Evolutionary conservation across 176 grass and related monocot species (phyloP).

Genomic region (Metroxylon sagu): DNA sequence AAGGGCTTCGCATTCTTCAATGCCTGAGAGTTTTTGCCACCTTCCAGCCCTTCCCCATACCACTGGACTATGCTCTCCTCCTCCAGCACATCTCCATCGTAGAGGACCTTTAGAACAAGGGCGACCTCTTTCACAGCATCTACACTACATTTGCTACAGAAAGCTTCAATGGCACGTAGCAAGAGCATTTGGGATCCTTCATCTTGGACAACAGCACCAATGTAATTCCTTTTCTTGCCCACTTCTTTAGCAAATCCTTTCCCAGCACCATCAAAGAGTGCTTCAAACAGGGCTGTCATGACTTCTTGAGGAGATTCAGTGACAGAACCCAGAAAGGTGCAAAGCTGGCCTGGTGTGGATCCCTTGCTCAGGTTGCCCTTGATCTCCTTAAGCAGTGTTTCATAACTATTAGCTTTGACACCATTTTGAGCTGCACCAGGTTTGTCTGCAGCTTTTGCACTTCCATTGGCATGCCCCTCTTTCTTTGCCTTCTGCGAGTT

Average conservation of each 20-base stretch:
- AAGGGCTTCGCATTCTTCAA: constrained; percentile 53
- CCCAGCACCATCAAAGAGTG: constrained; percentile 45
- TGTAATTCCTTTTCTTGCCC: constrained; percentile 49
- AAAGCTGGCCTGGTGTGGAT: constrained; percentile 35
- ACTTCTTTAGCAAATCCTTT: constrained; percentile 80
- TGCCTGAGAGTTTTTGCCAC: constrained; percentile 24
- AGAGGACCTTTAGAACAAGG: constrained; percentile 52
- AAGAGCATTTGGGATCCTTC: constrained; percentile 41
- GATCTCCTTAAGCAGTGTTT: constrained; percentile 34
- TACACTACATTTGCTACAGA: constrained; percentile 30
- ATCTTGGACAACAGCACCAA: constrained; percentile 34
- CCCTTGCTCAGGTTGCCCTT: constrained; percentile 39
- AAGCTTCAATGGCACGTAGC: constrained; percentile 39
- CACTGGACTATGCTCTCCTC: constrained; percentile 64
- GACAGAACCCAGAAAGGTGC: constrained; percentile 26
- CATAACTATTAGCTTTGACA: neutral
- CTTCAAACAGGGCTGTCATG: constrained; percentile 52
- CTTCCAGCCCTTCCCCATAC: constrained; percentile 35
- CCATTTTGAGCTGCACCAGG: constrained; percentile 9
- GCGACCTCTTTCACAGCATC: constrained; percentile 74
- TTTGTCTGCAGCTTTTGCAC: neutral
- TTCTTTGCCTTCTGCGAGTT: constrained; percentile 20
- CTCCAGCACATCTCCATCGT: constrained; percentile 59
- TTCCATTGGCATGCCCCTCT: constrained; percentile 4
- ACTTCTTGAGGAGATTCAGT: constrained; percentile 32